Evolutionary conservation across 352 stramenopile genomes (phyloP).

Genomic region (Globisporangium perplexum): DNA sequence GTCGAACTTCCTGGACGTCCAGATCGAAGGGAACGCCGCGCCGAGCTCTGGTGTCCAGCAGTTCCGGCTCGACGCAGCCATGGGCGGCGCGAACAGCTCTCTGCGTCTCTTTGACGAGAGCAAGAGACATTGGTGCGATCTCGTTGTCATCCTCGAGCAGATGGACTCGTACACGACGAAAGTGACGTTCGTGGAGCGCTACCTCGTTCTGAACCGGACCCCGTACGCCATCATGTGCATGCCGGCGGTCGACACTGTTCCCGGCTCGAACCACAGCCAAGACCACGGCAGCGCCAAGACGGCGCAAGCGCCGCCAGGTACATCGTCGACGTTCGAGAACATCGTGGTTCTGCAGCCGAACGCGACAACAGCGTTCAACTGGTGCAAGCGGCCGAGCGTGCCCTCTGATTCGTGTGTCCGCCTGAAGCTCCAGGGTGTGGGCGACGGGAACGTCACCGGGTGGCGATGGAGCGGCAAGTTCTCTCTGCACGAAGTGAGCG

Average conservation of each 20-base stretch:
- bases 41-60: slow-evolving; percentile 47
- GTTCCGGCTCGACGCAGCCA: slow-evolving; percentile 45
- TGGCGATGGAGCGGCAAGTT: slow-evolving; percentile 82
- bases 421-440: slow-evolving; percentile 36
- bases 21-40: slow-evolving; percentile 54
- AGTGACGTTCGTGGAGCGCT: slow-evolving; percentile 77
- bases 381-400: slow-evolving; percentile 36
- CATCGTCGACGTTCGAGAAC: slow-evolving; percentile 10
- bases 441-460: slow-evolving; percentile 25
- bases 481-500: slow-evolving; percentile 77
- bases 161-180: slow-evolving; percentile 62
- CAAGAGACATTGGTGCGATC: slow-evolving; percentile 67
- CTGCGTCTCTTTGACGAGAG: slow-evolving; percentile 70
- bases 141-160: slow-evolving; percentile 69
- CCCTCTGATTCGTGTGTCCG: slow-evolving; percentile 62
- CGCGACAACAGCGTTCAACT: slow-evolving; percentile 62
- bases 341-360: slow-evolving; percentile 21
- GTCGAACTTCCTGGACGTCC: slow-evolving; percentile 50
- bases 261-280: background rate
- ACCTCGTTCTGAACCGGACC: slow-evolving; percentile 73
- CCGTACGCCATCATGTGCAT: slow-evolving; percentile 47
- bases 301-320: slow-evolving; percentile 5
- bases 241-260: slow-evolving; percentile 38
- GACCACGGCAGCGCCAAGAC: background rate
- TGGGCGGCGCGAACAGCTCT: slow-evolving; percentile 55